phyloP scores from a whole-genome alignment of 2,329 filamentous ascomycete genomes.

The Trichoderma guizhouense region DNA sequence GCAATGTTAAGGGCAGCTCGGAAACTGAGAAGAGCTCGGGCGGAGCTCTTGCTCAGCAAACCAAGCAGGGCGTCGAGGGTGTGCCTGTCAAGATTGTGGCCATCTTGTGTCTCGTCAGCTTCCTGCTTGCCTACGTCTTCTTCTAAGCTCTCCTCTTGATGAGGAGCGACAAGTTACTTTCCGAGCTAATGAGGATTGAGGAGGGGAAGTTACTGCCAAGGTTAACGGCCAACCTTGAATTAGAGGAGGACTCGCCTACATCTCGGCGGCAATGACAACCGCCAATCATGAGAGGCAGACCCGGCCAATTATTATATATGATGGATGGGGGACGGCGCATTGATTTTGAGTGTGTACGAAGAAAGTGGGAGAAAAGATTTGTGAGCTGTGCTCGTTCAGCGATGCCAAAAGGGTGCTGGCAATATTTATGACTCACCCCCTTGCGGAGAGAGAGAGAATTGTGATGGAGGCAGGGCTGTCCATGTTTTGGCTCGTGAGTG shows the following conservation, averaged over 20 bases:
- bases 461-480: slow-evolving; percentile 5
- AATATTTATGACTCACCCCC: background rate
- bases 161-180: background rate
- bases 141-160: slow-evolving; percentile 57
- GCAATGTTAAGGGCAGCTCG: slow-evolving; percentile 60
- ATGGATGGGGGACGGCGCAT: slow-evolving; percentile 16
- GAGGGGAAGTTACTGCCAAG: background rate
- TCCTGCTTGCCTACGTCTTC: slow-evolving; percentile 92
- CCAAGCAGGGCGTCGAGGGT: slow-evolving; percentile 61
- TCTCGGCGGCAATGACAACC: background rate
- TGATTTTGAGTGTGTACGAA: slow-evolving; percentile 8
- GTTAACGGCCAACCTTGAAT: background rate
- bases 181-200: background rate
- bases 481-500: background rate
- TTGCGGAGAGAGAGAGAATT: background rate
- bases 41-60: slow-evolving; percentile 52
- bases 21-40: slow-evolving; percentile 45
- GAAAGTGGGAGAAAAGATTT: background rate
- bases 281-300: background rate
- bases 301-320: slow-evolving; percentile 9
- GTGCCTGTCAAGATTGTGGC: slow-evolving; percentile 86
- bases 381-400: background rate
- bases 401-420: background rate
- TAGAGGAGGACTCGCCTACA: slow-evolving; percentile 16
- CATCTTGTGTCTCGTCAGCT: slow-evolving; percentile 79